These are phyloP conservation scores for Globisporangium cylindrosporum DNA, from an alignment of 352 stramenopile genomes.

Conservation along the genomic window DNA sequence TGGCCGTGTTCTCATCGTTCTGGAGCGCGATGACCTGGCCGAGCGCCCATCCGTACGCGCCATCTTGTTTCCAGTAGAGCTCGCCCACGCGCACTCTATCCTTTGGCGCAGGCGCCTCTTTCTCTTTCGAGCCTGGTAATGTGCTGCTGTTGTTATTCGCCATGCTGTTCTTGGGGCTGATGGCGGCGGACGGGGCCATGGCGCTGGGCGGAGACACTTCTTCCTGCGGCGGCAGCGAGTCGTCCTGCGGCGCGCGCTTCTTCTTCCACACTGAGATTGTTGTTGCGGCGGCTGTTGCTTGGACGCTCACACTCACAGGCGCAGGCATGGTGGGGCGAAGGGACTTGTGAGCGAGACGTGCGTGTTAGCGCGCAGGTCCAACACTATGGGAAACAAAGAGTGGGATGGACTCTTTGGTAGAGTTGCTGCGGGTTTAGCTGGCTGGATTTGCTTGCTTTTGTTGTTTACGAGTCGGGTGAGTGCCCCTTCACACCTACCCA, in stretches of 20 bases:
- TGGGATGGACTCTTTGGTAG: background rate
- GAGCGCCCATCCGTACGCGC: conserved; percentile 55
- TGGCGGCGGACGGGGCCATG: background rate
- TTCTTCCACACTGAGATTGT: background rate
- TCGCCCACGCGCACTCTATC: conserved; percentile 56
- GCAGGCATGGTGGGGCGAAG: background rate
- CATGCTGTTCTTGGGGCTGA: background rate
- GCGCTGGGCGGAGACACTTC: background rate
- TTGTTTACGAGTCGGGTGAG: background rate
- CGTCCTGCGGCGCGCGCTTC: background rate
- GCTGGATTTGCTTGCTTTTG: background rate
- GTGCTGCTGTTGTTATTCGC: background rate
- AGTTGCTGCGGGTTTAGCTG: background rate
- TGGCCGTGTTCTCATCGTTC: conserved; percentile 19
- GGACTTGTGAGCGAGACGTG: background rate
- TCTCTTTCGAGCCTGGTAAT: background rate
- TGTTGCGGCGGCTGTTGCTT: background rate
- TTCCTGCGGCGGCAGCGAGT: conserved; percentile 4
- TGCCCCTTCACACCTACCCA: background rate
- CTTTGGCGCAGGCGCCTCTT: background rate
- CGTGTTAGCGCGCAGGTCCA: background rate
- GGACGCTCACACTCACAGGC: background rate
- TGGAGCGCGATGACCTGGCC: conserved; percentile 65
- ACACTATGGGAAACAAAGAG: conserved; percentile 2
- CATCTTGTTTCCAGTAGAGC: conserved; percentile 81